Conservation (phyloP, 805 yeast species). For the Candida pini region DNA sequence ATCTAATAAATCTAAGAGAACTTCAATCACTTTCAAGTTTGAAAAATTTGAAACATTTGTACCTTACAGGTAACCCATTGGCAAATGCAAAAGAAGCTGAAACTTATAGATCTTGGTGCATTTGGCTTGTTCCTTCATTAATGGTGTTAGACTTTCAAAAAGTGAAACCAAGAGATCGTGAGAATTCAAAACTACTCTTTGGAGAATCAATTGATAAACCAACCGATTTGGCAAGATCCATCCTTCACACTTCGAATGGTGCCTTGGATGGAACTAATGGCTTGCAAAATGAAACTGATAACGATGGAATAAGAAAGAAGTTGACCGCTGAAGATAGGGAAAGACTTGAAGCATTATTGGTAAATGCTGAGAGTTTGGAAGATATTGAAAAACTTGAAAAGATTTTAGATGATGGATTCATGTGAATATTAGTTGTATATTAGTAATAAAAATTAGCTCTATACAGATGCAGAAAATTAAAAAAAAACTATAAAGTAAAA, state of each 20-base stretch:
- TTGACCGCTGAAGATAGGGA: constrained; percentile 51
- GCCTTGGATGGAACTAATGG: constrained; percentile 5
- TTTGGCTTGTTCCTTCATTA: constrained; percentile 60
- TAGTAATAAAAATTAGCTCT: no score
- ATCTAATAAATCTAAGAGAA: constrained; percentile 37
- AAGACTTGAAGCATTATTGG: constrained; percentile 46
- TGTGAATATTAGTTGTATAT: no score
- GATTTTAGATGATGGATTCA: constrained; percentile 37
- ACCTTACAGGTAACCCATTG: constrained; percentile 56
- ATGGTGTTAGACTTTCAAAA: constrained; percentile 62
- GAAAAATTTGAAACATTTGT: constrained; percentile 39
- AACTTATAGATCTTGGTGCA: constrained; percentile 53
- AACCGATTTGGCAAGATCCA: constrained; percentile 24
- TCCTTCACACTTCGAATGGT: constrained; percentile 16
- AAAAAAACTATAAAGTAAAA: not conserved
- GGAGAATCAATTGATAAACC: constrained; percentile 32
- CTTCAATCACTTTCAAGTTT: constrained; percentile 34
- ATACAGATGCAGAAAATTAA: not conserved
- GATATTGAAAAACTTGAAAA: constrained; percentile 72
- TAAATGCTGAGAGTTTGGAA: constrained; percentile 59
- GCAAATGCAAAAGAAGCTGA: constrained; percentile 25
- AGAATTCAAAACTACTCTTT: constrained; percentile 38
- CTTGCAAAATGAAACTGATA: constrained; percentile 5
- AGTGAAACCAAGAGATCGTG: constrained; percentile 52
- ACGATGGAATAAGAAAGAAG: constrained; percentile 29